Conservation (phyloP, 2,329 filamentous ascomycete genomes). For the Zasmidium citrigriseum region DNA sequence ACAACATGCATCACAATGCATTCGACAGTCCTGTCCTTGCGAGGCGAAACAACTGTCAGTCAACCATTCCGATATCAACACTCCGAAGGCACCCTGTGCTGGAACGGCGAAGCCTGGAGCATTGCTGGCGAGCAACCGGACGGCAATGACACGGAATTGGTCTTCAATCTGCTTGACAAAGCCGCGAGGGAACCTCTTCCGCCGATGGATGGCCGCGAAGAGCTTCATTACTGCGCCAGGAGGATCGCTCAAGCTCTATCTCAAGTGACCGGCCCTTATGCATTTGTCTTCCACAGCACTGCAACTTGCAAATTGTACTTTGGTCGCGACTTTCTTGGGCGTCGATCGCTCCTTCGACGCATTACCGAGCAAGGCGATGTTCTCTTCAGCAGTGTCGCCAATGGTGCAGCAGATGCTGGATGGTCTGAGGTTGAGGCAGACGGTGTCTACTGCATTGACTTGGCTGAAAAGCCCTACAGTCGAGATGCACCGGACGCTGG, state of each 20-base stretch:
- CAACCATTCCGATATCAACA: constrained; percentile 69
- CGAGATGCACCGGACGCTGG: not conserved
- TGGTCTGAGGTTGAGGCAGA: constrained; percentile 86
- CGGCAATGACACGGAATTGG: constrained; percentile 75
- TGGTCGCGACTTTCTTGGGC: constrained; percentile 82
- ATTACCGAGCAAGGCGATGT: constrained; percentile 55
- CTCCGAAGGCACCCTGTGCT: constrained; percentile 74
- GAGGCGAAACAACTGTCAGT: constrained; percentile 67
- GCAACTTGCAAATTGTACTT: constrained; percentile 67
- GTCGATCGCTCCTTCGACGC: constrained; percentile 72
- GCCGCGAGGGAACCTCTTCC: not conserved
- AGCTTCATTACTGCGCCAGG: not conserved
- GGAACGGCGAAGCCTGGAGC: constrained; percentile 97
- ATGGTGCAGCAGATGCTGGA: constrained; percentile 45
- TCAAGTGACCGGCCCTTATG: constrained; percentile 69
- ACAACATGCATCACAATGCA: constrained; percentile 59
- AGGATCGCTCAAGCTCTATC: constrained; percentile 19
- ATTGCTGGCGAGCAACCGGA: constrained; percentile 59
- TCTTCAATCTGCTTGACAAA: constrained; percentile 61
- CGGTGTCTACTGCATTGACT: constrained; percentile 71
- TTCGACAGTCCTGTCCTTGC: constrained; percentile 91
- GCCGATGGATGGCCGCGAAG: constrained; percentile 2
- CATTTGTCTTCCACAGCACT: constrained; percentile 80
- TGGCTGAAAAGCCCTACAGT: constrained; percentile 37
- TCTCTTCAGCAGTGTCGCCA: constrained; percentile 71